Percentiles rank a stretch among this genome's conserved stretches.
These are phyloP conservation scores for Debaryomyces nepalensis DNA, from an alignment of 1,139 yeast genomes.

Conservation along the genomic window DNA sequence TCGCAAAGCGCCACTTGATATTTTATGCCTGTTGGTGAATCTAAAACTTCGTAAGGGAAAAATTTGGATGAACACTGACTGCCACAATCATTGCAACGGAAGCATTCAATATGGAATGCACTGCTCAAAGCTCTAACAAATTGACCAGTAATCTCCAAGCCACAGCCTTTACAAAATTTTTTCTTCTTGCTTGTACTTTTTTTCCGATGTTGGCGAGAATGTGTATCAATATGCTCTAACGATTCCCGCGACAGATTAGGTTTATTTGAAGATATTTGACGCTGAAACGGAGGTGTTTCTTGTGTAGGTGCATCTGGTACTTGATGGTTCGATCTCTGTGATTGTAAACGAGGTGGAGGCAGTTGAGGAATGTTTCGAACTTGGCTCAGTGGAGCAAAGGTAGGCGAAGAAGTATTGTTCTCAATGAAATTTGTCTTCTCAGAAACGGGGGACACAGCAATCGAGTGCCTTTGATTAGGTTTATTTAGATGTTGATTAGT, in stretches of 20 bases:
- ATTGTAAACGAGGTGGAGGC: slow-evolving; percentile 2
- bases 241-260: neutral
- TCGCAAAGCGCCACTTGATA: slow-evolving; percentile 83
- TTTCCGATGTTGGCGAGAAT: slow-evolving; percentile 11
- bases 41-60: slow-evolving; percentile 58
- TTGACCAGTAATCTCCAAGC: slow-evolving; percentile 71
- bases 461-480: slow-evolving; percentile 22
- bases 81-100: slow-evolving; percentile 82
- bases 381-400: neutral
- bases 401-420: neutral
- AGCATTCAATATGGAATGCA: slow-evolving; percentile 86
- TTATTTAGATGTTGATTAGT: slow-evolving; percentile 4
- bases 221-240: slow-evolving; percentile 1
- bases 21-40: slow-evolving; percentile 35
- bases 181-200: slow-evolving; percentile 29
- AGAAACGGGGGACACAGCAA: slow-evolving; percentile 20
- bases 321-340: slow-evolving; percentile 2
- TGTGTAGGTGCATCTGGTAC: slow-evolving; percentile 10
- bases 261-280: neutral
- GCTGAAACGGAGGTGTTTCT: slow-evolving; percentile 9
- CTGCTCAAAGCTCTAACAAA: slow-evolving; percentile 82
- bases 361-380: slow-evolving; percentile 2
- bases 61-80: slow-evolving; percentile 74
- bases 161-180: slow-evolving; percentile 65
- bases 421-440: slow-evolving; percentile 8